phyloP scores from a whole-genome alignment of 108 stramenopile species.

The Pseudonitzschia delicatissima region DNA sequence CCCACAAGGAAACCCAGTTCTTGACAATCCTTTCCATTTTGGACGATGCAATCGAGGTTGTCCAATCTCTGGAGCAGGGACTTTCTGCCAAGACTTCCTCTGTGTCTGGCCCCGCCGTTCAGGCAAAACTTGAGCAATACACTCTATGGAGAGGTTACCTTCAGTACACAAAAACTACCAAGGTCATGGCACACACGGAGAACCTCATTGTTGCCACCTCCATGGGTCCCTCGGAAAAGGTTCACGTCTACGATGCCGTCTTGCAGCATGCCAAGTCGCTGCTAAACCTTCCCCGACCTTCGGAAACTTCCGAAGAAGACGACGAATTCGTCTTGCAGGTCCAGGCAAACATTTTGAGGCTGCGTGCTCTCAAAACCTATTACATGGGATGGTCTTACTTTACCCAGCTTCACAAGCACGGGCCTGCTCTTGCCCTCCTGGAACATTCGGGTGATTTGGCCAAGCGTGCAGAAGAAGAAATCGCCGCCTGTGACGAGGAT shows the following conservation, averaged over 20 bases:
- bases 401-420: conserved; percentile 29
- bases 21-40: conserved; percentile 59
- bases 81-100: conserved; percentile 43
- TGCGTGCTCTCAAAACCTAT: conserved; percentile 56
- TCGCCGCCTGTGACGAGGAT: conserved; percentile 74
- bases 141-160: conserved; percentile 54
- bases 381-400: conserved; percentile 39
- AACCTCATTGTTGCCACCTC: neutral
- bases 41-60: conserved; percentile 67
- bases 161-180: conserved; percentile 57
- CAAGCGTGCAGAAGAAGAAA: conserved; percentile 71
- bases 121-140: conserved; percentile 65
- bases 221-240: conserved; percentile 42
- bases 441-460: conserved; percentile 53
- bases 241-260: conserved; percentile 77
- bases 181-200: conserved; percentile 40
- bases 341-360: conserved; percentile 68
- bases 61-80: conserved; percentile 40
- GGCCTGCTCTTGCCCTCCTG: conserved; percentile 52
- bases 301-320: conserved; percentile 29
- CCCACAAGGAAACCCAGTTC: conserved; percentile 37
- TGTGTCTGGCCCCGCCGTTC: conserved; percentile 59
- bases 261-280: conserved; percentile 72
- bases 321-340: conserved; percentile 76
- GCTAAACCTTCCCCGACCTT: conserved; percentile 40